phyloP scores from a whole-genome alignment of 2,329 filamentous ascomycete genomes.

The Daldinia sp. region DNA sequence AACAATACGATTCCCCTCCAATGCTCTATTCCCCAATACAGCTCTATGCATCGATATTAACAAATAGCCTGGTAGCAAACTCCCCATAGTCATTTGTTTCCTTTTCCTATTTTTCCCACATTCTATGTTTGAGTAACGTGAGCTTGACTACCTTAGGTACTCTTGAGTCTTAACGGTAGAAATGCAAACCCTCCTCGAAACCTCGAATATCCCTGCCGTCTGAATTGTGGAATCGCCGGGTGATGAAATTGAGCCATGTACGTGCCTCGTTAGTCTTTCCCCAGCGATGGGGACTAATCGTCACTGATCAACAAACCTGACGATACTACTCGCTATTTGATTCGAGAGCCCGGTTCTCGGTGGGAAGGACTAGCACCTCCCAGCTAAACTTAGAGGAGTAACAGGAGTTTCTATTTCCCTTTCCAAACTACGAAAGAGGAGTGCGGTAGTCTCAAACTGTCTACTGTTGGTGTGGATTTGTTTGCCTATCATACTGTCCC shows the following conservation, averaged over 20 bases:
- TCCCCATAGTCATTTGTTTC: background rate
- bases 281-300: conserved; percentile 28
- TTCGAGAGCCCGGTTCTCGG: background rate
- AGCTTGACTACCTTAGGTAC: conserved; percentile 20
- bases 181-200: conserved; percentile 15
- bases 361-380: conserved; percentile 4
- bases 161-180: background rate
- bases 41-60: conserved; percentile 32
- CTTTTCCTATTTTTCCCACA: conserved; percentile 23
- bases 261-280: conserved; percentile 20
- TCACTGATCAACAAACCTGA: conserved; percentile 41
- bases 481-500: conserved; percentile 12
- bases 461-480: conserved; percentile 7
- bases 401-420: conserved; percentile 1
- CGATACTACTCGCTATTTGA: conserved; percentile 23
- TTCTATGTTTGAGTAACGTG: conserved; percentile 20
- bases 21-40: conserved; percentile 3
- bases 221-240: conserved; percentile 8
- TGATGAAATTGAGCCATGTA: conserved; percentile 22
- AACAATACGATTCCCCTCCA: conserved; percentile 27
- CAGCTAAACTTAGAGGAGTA: conserved; percentile 10
- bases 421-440: background rate
- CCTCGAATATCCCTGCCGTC: conserved; percentile 26
- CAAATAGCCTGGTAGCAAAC: background rate
- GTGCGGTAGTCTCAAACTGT: conserved; percentile 4